Conservation (phyloP, 345 rosid genomes). For the Eucalyptus caleyi region DNA sequence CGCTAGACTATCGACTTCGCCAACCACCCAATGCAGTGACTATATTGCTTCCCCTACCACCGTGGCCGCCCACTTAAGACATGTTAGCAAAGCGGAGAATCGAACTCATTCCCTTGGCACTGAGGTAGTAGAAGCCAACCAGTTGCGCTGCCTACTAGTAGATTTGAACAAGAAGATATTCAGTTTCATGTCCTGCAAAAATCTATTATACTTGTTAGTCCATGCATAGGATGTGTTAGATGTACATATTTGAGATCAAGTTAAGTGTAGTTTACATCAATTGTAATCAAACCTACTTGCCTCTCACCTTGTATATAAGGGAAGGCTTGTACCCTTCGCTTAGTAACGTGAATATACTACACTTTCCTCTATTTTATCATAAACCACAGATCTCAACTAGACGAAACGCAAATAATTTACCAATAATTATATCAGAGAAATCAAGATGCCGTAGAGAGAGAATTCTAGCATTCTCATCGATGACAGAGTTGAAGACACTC, state of each 20-base stretch:
- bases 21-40: no score
- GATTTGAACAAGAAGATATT: not conserved
- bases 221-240: not conserved
- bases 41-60: no score
- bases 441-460: not conserved
- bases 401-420: not conserved
- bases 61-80: no score
- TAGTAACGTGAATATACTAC: no score
- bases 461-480: not conserved
- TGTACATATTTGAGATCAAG: not conserved
- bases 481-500: not conserved
- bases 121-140: no score
- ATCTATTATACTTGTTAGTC: not conserved
- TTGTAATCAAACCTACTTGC: not conserved
- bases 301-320: not conserved
- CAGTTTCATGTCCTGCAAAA: not conserved
- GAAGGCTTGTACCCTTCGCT: not conserved
- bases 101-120: rapidly evolving
- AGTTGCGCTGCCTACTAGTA: no score
- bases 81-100: no score
- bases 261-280: no score
- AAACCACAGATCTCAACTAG: no score
- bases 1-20: no score
- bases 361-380: no score
- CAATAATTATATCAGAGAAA: not conserved